Evolutionary conservation across 805 yeast species (phyloP).

Genomic region (Ogataea saltuana): DNA sequence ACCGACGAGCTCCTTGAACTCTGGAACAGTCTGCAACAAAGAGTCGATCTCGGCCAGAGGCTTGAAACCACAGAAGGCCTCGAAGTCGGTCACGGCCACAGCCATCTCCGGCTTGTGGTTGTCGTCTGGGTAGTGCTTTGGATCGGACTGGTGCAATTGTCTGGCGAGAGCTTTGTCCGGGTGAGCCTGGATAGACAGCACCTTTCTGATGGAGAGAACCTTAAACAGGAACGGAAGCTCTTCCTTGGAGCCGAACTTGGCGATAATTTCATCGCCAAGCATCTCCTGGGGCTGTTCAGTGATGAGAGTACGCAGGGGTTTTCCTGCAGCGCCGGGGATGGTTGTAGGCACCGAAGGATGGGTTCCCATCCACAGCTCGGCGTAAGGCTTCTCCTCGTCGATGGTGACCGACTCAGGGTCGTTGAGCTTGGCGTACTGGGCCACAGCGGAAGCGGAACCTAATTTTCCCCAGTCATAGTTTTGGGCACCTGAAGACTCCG

Average conservation of each 20-base stretch:
- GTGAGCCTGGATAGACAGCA: slow-evolving; percentile 94
- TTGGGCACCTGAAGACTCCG: slow-evolving; percentile 36
- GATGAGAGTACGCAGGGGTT: slow-evolving; percentile 64
- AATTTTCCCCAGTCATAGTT: slow-evolving; percentile 57
- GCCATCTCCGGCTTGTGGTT: slow-evolving; percentile 99
- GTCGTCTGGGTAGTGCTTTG: slow-evolving; percentile 93
- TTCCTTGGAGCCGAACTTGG: slow-evolving; percentile 63
- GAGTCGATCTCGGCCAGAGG: slow-evolving; percentile 77
- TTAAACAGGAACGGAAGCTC: slow-evolving; percentile 92
- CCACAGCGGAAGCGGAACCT: slow-evolving; percentile 85
- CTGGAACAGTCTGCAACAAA: slow-evolving; percentile 73
- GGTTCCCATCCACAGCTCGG: slow-evolving; percentile 99
- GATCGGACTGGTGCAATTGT: slow-evolving; percentile 76
- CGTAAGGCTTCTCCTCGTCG: slow-evolving; percentile 82
- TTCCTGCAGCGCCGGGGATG: slow-evolving; percentile 52
- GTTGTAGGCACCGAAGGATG: slow-evolving; percentile 88
- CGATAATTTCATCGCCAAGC: slow-evolving; percentile 59
- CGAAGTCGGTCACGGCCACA: slow-evolving; percentile 91
- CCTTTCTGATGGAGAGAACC: slow-evolving; percentile 90
- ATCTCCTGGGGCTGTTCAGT: slow-evolving; percentile 54
- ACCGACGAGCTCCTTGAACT: slow-evolving; percentile 71
- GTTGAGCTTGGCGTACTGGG: slow-evolving; percentile 75
- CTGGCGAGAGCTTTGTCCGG: slow-evolving; percentile 88
- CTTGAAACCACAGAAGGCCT: slow-evolving; percentile 97
- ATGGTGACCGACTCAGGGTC: slow-evolving; percentile 55